These are phyloP conservation scores for Botrytis galanthina DNA, from an alignment of 2,329 filamentous ascomycete genomes.

Conservation along the genomic window DNA sequence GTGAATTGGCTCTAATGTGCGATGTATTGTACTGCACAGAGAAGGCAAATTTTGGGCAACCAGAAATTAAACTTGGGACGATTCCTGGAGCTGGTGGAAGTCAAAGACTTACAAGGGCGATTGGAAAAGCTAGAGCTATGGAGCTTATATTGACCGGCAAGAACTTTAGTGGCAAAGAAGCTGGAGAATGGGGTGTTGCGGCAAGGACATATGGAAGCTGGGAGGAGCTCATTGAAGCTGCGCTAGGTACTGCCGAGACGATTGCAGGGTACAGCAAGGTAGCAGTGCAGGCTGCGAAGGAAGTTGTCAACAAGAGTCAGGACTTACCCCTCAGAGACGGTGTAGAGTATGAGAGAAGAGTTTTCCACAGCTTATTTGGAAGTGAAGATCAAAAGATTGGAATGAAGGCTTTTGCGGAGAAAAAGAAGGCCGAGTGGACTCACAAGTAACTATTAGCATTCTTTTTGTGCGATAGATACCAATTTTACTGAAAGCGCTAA, in stretches of 20 bases:
- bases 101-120: slow-evolving; percentile 78
- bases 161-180: slow-evolving; percentile 79
- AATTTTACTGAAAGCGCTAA: background rate
- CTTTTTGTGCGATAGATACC: background rate
- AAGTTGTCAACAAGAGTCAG: slow-evolving; percentile 99
- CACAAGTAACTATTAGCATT: slow-evolving; percentile 55
- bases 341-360: slow-evolving; percentile 87
- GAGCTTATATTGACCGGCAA: slow-evolving; percentile 85
- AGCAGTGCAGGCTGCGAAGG: slow-evolving; percentile 87
- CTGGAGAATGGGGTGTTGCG: slow-evolving; percentile 86
- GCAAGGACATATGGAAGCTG: slow-evolving; percentile 77
- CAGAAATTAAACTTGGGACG: slow-evolving; percentile 91
- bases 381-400: slow-evolving; percentile 97
- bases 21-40: slow-evolving; percentile 90
- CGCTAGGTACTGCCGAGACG: slow-evolving; percentile 79
- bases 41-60: slow-evolving; percentile 88
- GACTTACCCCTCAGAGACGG: slow-evolving; percentile 84
- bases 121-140: slow-evolving; percentile 86
- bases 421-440: slow-evolving; percentile 89
- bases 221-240: slow-evolving; percentile 77
- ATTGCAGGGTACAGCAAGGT: slow-evolving; percentile 86
- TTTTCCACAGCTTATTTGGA: slow-evolving; percentile 93
- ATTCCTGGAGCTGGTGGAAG: slow-evolving; percentile 91
- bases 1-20: slow-evolving; percentile 96
- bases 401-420: slow-evolving; percentile 92